Evolutionary conservation across 805 yeast species (phyloP).

Genomic region (Teunomyces cretensis): DNA sequence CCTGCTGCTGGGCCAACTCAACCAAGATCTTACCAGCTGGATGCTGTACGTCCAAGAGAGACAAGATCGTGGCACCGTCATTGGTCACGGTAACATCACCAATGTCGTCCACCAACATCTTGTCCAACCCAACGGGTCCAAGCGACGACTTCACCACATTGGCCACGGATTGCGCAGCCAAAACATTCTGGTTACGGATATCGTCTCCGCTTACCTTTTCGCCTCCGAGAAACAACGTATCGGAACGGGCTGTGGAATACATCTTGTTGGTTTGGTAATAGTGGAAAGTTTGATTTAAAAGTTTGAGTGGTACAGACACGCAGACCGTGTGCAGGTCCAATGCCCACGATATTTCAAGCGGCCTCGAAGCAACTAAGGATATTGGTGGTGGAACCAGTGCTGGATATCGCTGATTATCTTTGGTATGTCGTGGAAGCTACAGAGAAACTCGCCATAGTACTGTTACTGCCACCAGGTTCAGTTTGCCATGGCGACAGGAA

Average conservation of each 20-base stretch:
- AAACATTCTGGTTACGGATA: conserved; percentile 90
- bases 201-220: conserved; percentile 96
- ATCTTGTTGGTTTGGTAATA: conserved; percentile 28
- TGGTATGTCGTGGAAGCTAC: no score
- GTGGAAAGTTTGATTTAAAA: conserved; percentile 1
- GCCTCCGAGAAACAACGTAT: conserved; percentile 92
- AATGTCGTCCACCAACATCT: conserved; percentile 97
- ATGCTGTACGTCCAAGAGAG: conserved; percentile 92
- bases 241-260: conserved; percentile 82
- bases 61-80: conserved; percentile 96
- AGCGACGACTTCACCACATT: conserved; percentile 86
- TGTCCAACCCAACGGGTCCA: conserved; percentile 98
- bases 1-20: conserved; percentile 98
- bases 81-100: conserved; percentile 98
- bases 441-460: no score
- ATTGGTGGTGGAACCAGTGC: no score
- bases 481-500: no score
- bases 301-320: background rate
- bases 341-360: no score
- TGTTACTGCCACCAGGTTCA: no score
- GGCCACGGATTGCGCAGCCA: conserved; percentile 87
- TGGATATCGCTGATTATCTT: no score
- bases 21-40: conserved; percentile 98
- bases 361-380: no score
- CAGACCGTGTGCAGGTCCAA: background rate